A percentile compares a stretch with the other conserved stretches of the same genome.
Conservation (phyloP, 1,139 yeast genomes). For the Protomyces lactucae-debilis region DNA sequence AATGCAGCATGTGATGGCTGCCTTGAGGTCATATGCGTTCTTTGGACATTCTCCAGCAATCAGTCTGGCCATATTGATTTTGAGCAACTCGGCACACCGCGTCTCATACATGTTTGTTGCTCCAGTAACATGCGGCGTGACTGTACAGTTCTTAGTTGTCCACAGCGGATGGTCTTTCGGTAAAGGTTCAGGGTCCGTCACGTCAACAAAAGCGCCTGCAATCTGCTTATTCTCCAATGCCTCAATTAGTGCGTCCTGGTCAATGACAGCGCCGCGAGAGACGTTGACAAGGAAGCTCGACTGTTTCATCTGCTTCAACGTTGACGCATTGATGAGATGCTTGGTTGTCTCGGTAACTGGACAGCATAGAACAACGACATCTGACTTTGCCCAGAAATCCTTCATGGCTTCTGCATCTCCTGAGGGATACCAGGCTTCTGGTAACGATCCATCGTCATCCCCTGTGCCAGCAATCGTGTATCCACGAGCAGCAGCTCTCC, state of each 20-base stretch:
- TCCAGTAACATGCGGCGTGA: conserved; percentile 90
- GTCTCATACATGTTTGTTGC: conserved; percentile 61
- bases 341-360: conserved; percentile 78
- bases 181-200: conserved; percentile 81
- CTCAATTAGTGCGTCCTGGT: conserved; percentile 70
- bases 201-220: conserved; percentile 86
- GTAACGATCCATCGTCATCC: conserved; percentile 34
- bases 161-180: conserved; percentile 67
- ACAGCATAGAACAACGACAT: conserved; percentile 73
- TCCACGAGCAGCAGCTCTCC: conserved; percentile 51
- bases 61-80: conserved; percentile 29
- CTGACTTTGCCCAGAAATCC: conserved; percentile 61
- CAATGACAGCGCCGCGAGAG: conserved; percentile 84
- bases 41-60: conserved; percentile 28
- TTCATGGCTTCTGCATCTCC: conserved; percentile 62
- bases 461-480: conserved; percentile 33
- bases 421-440: conserved; percentile 46
- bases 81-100: conserved; percentile 30
- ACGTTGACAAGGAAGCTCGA: conserved; percentile 80
- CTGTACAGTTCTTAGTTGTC: conserved; percentile 68
- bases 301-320: conserved; percentile 71
- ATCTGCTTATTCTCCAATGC: conserved; percentile 78
- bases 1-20: too few relatives aligned
- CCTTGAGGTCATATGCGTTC: conserved; percentile 25
- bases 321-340: conserved; percentile 69